A percentile compares a stretch with the other conserved stretches of the same genome.
Evolutionary conservation across 768 basidiomycete genomes (phyloP).

Genomic region (Xerocomellus intermedius): DNA sequence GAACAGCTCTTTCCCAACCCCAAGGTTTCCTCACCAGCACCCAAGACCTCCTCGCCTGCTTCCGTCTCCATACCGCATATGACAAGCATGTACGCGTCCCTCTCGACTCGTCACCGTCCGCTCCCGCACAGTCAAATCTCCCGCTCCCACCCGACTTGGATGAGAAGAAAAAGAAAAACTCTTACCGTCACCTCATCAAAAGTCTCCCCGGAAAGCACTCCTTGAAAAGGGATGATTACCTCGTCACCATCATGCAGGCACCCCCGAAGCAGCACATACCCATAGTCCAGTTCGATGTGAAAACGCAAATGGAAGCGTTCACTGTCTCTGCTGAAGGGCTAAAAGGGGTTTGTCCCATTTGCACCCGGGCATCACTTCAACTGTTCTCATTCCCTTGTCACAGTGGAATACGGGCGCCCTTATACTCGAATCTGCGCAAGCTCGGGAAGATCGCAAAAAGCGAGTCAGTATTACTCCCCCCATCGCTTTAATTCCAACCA

Average conservation of each 20-base stretch:
- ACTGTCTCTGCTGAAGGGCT: constrained; percentile 68
- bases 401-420: constrained; percentile 69
- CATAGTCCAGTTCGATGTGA: constrained; percentile 60
- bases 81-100: constrained; percentile 75
- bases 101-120: constrained; percentile 29
- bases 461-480: constrained; percentile 47
- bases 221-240: constrained; percentile 74
- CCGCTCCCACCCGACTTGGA: constrained; percentile 52
- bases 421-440: constrained; percentile 68
- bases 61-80: constrained; percentile 70
- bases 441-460: constrained; percentile 74
- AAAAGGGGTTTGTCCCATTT: constrained; percentile 57
- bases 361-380: neutral
- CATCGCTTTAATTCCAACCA: constrained; percentile 4
- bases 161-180: constrained; percentile 74
- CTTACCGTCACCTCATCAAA: constrained; percentile 75
- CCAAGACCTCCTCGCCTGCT: constrained; percentile 73
- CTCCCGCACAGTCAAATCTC: constrained; percentile 33
- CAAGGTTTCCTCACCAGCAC: constrained; percentile 62
- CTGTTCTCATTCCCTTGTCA: constrained; percentile 11
- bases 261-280: constrained; percentile 70
- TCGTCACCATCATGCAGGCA: constrained; percentile 60
- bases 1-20: constrained; percentile 32
- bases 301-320: constrained; percentile 73
- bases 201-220: constrained; percentile 78